Percentiles rank a stretch among this genome's conserved stretches.
Conservation (phyloP, 2,329 filamentous ascomycete species). For the Talaromyces sp. region DNA sequence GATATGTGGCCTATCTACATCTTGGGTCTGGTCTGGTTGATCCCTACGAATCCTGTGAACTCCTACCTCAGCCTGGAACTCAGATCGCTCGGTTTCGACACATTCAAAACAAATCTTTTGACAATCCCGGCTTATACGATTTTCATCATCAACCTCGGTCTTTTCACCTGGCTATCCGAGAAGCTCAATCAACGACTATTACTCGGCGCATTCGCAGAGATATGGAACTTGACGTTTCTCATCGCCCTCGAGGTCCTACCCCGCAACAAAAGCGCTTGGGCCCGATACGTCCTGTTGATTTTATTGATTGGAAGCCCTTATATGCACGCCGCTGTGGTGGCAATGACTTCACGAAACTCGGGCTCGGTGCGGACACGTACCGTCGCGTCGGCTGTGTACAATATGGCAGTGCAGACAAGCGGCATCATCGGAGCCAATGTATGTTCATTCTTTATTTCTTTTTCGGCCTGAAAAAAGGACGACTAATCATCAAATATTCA, state of each 20-base stretch:
- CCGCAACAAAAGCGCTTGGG: conserved; percentile 51
- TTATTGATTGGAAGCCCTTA: conserved; percentile 59
- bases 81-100: conserved; percentile 57
- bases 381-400: conserved; percentile 47
- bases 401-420: conserved; percentile 47
- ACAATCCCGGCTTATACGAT: conserved; percentile 59
- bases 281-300: conserved; percentile 52
- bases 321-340: conserved; percentile 56
- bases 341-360: conserved; percentile 46
- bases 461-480: no score
- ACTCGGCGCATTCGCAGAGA: conserved; percentile 53
- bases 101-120: conserved; percentile 62
- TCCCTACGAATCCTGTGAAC: conserved; percentile 38
- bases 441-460: conserved; percentile 21
- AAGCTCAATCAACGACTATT: conserved; percentile 56
- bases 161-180: conserved; percentile 56
- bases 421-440: conserved; percentile 44
- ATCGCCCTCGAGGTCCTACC: conserved; percentile 54
- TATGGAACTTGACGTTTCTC: conserved; percentile 55
- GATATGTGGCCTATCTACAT: conserved; percentile 60
- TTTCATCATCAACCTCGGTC: conserved; percentile 58
- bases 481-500: conserved; percentile 27
- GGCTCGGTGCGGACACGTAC: conserved; percentile 45
- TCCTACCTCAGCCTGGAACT: conserved; percentile 44
- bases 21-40: conserved; percentile 47